Conservation (phyloP, 2,329 filamentous ascomycete genomes). For the Diplodia intermedia region DNA sequence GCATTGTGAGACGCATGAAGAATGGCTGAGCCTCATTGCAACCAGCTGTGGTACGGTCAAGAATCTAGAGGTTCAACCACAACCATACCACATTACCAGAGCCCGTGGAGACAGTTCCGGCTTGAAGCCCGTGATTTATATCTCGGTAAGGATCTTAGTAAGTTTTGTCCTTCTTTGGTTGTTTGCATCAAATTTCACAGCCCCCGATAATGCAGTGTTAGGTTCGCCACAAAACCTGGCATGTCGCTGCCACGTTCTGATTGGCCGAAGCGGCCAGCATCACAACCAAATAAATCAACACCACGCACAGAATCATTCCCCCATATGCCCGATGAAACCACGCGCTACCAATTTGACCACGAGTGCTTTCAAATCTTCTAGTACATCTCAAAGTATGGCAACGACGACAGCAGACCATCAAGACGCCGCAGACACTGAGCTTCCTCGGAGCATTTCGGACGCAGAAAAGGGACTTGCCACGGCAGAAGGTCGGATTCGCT, state of each 20-base stretch:
- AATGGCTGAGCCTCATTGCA: no score
- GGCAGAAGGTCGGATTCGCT: not conserved
- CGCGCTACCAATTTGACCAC: not conserved
- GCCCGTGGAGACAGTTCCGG: no score
- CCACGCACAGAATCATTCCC: not conserved
- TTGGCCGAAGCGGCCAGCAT: not conserved
- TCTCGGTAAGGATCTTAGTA: no score
- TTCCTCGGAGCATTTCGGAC: not conserved
- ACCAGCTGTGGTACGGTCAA: no score
- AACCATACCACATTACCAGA: no score
- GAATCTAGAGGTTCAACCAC: no score
- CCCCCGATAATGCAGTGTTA: not conserved
- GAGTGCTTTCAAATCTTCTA: not conserved
- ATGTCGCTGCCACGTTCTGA: constrained; percentile 13
- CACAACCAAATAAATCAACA: constrained; percentile 7
- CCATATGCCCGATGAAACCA: not conserved
- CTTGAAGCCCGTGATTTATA: no score
- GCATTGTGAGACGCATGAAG: no score
- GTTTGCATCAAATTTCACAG: not conserved
- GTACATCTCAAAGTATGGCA: not conserved
- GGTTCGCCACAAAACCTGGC: not conserved
- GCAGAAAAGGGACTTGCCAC: not conserved
- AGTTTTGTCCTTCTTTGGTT: not conserved
- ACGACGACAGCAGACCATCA: not conserved
- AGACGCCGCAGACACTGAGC: not conserved